Evolutionary conservation across 192 early-diverging fungal genomes (phyloP).

Genomic region (Kappamyces sp.): DNA sequence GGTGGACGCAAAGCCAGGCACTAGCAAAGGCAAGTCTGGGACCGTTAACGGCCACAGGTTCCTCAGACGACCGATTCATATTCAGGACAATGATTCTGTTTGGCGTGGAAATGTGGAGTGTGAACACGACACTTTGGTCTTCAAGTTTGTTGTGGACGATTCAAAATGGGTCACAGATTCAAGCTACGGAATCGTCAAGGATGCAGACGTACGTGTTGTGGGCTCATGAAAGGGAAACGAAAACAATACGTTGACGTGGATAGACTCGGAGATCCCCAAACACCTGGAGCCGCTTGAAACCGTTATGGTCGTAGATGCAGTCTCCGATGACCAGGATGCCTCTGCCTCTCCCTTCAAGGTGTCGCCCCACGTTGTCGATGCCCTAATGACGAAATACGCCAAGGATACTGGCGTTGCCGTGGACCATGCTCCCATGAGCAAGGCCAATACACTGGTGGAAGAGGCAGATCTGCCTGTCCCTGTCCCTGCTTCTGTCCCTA

Average conservation of each 20-base stretch:
- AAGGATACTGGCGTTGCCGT: too few species aligned
- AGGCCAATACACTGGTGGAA: too few species aligned
- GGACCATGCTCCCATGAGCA: too few species aligned
- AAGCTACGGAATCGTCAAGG: background rate
- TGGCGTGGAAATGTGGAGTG: background rate
- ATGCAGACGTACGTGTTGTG: background rate
- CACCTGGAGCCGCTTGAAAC: background rate
- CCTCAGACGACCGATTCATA: too few species aligned
- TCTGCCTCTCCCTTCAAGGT: too few species aligned
- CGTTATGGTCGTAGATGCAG: background rate
- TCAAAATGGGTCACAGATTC: constrained; percentile 3
- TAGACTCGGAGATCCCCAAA: background rate
- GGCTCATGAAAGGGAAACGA: constrained; percentile 1
- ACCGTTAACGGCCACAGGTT: too few species aligned
- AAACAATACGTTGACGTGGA: constrained; percentile 1
- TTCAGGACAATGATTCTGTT: background rate
- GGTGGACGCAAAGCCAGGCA: constrained; percentile 17
- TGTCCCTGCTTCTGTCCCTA: too few species aligned
- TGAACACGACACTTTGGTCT: background rate
- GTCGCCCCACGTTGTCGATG: too few species aligned
- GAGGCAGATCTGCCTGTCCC: too few species aligned
- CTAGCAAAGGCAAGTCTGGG: background rate
- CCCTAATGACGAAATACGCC: too few species aligned
- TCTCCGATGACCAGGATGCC: background rate
- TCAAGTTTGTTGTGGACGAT: constrained; percentile 15